phyloP scores from a whole-genome alignment of 192 early-diverging fungal species.

The Umbelopsis vinacea region DNA sequence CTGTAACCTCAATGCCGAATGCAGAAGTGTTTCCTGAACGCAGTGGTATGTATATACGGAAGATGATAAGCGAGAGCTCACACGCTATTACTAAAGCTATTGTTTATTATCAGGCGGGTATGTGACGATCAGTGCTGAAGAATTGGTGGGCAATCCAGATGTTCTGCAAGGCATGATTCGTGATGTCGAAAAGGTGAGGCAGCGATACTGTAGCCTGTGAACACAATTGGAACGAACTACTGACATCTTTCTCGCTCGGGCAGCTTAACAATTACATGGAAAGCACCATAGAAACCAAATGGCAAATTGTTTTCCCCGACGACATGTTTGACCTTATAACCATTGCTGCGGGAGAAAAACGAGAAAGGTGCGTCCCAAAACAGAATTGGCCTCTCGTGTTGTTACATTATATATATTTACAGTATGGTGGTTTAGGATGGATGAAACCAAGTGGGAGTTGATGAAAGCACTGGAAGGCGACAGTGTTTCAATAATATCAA shows the following conservation, averaged over 20 bases:
- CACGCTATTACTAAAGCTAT: neutral
- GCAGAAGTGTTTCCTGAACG: constrained; percentile 2
- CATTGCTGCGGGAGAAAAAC: neutral
- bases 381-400: neutral
- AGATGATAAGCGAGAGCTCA: too few species aligned
- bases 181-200: neutral
- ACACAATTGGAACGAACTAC: neutral
- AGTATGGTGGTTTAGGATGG: neutral
- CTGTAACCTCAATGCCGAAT: too few species aligned
- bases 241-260: neutral
- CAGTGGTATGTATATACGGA: neutral
- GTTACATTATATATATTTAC: constrained; percentile 3
- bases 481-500: neutral
- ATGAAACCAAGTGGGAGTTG: neutral
- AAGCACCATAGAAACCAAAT: neutral
- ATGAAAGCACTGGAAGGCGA: neutral
- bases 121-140: neutral
- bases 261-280: neutral
- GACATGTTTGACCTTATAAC: neutral
- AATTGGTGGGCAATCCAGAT: neutral
- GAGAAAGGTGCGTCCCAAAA: neutral
- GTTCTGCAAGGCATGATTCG: neutral
- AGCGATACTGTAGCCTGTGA: too few species aligned
- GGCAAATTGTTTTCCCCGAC: neutral
- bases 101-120: neutral